Evolutionary conservation across 73 alveolate genomes (phyloP), one percentile per base, ranked within the genome.

Genomic region (Stentor roeselii): DNA sequence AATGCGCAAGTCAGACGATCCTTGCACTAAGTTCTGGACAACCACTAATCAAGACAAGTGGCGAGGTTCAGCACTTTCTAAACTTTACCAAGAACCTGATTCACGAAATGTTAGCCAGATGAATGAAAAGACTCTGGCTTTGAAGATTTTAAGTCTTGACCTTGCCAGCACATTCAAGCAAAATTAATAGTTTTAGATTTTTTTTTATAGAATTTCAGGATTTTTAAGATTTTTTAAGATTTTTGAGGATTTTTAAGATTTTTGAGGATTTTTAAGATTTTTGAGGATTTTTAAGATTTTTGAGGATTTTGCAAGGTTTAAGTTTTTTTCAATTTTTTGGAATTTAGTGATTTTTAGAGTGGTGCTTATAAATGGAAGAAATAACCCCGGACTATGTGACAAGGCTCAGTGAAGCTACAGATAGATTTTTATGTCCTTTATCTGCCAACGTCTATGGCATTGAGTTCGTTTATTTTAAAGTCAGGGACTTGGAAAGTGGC

Each of bases 401-500:
- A 67, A 21, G 32, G 32, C 32, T 67, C 27, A 2, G 27, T 15
- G 42, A 67, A 67, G 42, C 42, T n/a, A 67, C 82, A 14, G 37
- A 0, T 27, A 88, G 90, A 58, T 92, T 92, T 86, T 61, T 92
- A 58, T 92, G 97, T 42, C 92, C 94, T 42, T 86, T 90, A 41
- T 86, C 60, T 82, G 97, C 97, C 6, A 92, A 92, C 76, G 82
- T 75, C 27, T 92, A 82, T 59, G 87, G 87, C 76, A 92, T 92
- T 38, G 61, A 90, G 80, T 92, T 92, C 83, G 85, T 83, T 84
- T 82, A 89, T 67, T 91, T 91, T 50, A 90, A 84, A 83, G 78
- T 91, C 3, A 85, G 97, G 86, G 97, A 91, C 36, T 76, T 91
- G 84, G 97, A 91, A 38, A 39, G 94, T 4, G 95, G 91, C 36